A percentile compares a stretch with the other conserved stretches of the same genome.
Evolutionary conservation across 2,329 filamentous ascomycete species (phyloP).

Genomic region (Trichophyton verrucosum): DNA sequence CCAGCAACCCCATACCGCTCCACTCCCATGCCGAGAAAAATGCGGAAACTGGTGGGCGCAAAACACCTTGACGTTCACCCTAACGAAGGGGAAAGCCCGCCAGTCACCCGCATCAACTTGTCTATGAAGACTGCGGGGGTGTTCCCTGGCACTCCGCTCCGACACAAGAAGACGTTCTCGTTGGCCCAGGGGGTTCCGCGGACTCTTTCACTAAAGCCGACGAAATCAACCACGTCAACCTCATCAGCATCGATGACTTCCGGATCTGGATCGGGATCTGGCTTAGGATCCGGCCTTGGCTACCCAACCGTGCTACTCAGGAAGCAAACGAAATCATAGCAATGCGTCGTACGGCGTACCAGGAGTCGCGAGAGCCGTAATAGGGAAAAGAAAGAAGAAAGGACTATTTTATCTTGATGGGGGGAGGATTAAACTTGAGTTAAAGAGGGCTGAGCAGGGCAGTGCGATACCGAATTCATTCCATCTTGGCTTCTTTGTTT

Average conservation of each 20-base stretch:
- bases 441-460: background rate
- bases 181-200: background rate
- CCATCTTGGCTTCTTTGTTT: background rate
- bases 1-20: slow-evolving; percentile 18
- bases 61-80: slow-evolving; percentile 4
- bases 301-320: slow-evolving; percentile 1
- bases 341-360: background rate
- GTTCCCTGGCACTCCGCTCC: background rate
- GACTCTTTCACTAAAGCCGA: background rate
- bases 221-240: background rate
- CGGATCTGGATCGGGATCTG: background rate
- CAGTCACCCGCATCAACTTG: background rate
- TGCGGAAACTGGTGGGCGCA: slow-evolving; percentile 10
- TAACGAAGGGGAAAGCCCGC: background rate
- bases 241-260: background rate
- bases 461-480: background rate
- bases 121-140: background rate
- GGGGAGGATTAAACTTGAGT: background rate
- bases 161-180: slow-evolving; percentile 1
- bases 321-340: background rate
- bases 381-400: background rate
- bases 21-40: slow-evolving; percentile 8
- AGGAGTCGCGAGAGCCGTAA: background rate
- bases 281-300: background rate
- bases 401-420: background rate